Base-by-base conservation (phyloP, 176 grass and related monocot species). In the Oryza punctata region DNA sequence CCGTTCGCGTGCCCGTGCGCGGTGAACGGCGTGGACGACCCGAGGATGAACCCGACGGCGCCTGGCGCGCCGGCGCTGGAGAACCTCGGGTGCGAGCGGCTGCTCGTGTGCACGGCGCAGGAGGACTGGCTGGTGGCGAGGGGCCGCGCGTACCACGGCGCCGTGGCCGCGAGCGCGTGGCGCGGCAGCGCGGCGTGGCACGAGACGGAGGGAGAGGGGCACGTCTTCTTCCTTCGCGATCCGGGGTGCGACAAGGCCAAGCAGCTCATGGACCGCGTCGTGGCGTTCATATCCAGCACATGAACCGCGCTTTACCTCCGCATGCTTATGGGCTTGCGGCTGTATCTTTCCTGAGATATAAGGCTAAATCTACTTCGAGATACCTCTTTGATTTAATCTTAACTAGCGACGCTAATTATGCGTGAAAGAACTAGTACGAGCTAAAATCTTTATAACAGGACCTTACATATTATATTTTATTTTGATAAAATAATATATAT, bases 91-190 rank as follows among this genome's bases (percentile, higher is more conserved):
- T 86, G 90, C 60, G 64, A 64, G 46, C 76, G 78, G 80, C 57
- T 92, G 82, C 83, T 95, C 50, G 88, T 95, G 44, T 66, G 41
- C 28, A 75, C 75, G 0, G 86, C 37, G 65, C 72, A 41, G 70
- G 4, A n/a, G 7, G 93, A 92, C 82, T 18, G 9, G n/a, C 86
- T 92, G 16, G 75, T 75, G 14, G n/a, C 43, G 49, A 26, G 93
- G n/a, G 43, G 7, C 26, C 76, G 59, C 18, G 82, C 79, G 0
- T 90, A 92, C 86, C 78, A 82, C 28, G 75, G 86, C 1, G 78
- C 81, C 15, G 38, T 92, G 79, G 86, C 64, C 16, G 72, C 44
- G 66, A 88, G 88, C 69, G 82, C 45, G 64, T 92, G 93, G 85
- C 78, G 7, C 8, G 40, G 59, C 27, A 28, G 74, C 26, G 70